Evolutionary conservation across 768 basidiomycete species (phyloP), one percentile per base, ranked within the genome.

Genomic region (Leccinum longicurvipes): DNA sequence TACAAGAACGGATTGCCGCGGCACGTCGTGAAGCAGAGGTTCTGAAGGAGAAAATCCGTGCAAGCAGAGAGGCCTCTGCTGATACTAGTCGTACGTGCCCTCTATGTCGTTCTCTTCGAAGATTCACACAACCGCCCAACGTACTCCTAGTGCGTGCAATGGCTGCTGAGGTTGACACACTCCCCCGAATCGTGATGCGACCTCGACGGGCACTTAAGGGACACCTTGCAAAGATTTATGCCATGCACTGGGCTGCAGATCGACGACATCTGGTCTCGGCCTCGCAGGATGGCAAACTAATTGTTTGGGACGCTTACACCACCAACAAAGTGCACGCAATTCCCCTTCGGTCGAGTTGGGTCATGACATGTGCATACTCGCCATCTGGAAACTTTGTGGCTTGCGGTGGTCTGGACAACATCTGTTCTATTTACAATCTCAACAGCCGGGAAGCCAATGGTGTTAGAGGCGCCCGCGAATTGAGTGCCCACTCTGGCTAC

Each of bases 271-370:
- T 99, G 58, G 96, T 99, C 32, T 98, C 97, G 15, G 96, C 96
- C n/a, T 98, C 96, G 3, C 96, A 99, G 72, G 96, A 99, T 70
- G 96, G 96, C 51, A 99, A 99, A 74, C 84, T 99, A 56, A 98
- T 99, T 70, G 96, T 99, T 52, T 99, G 96, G 96, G 96, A 99
- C 74, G 96, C 96, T 50, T 98, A 98, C 75, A 98, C 96, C n/a
- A 97, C 95, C 56, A 99, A 99, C 83, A 99, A 99, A 79, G 96
- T 99, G 57, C 97, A 99, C 69, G 96, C 96, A 63, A 99, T 99
- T 71, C 96, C 96, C 50, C 79, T 99, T 47, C 87, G 96, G 51
- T 97, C 94, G 46, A 93, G 91, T 69, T 99, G 96, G 96, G 96
- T 99, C 76, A 99, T 99, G 96, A 99, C 96, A 50, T 99, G 96